These are phyloP conservation scores for Alternaria conjuncta DNA, from an alignment of 2,329 filamentous ascomycete genomes.

Conservation along the genomic window DNA sequence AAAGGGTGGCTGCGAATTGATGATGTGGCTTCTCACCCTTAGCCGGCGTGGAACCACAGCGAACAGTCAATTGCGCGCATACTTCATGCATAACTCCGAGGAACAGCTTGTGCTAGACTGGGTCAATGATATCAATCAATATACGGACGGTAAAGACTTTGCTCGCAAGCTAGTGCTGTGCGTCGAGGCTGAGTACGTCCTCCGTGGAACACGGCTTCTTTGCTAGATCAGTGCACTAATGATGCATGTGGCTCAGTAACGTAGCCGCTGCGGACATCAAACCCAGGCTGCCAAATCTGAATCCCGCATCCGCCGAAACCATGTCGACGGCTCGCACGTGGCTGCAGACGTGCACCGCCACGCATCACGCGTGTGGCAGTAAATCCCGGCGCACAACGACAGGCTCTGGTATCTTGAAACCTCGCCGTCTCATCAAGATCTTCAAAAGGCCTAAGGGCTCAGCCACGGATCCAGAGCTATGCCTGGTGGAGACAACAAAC, in stretches of 20 bases:
- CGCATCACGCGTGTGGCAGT: not conserved
- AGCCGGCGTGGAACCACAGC: not conserved
- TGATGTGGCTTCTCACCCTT: not conserved
- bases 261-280: not conserved
- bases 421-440: not conserved
- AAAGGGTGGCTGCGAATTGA: not conserved
- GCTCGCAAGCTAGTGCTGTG: not conserved
- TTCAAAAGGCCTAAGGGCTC: not conserved
- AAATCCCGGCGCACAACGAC: not conserved
- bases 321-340: not conserved
- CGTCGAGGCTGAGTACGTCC: not conserved
- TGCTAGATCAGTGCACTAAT: not conserved
- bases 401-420: not conserved
- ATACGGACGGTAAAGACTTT: not conserved
- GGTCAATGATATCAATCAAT: not conserved
- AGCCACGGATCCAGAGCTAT: not conserved
- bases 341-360: not conserved
- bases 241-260: not conserved
- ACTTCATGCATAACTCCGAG: not conserved
- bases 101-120: not conserved
- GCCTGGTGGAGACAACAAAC: not conserved
- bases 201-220: not conserved
- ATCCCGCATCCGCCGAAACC: not conserved
- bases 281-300: not conserved
- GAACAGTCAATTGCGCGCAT: not conserved